A percentile compares a stretch with the other conserved stretches of the same genome.
phyloP scores from a whole-genome alignment of 2,329 filamentous ascomycete species.

The Chaetomium sp. region DNA sequence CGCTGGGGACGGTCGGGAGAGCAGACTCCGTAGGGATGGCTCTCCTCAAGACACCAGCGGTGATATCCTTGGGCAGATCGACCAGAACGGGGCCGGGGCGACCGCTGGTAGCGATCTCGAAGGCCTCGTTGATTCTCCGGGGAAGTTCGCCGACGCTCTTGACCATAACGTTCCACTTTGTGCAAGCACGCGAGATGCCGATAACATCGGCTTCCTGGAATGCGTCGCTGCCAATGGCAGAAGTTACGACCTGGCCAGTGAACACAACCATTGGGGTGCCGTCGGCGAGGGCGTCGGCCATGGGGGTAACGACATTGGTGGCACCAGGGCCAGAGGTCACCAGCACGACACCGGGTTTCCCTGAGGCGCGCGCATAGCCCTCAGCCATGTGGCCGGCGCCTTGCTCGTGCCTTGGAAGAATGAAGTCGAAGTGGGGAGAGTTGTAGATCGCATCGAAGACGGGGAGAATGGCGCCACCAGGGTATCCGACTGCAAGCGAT shows the following conservation, averaged over 20 bases:
- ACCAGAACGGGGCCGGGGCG: constrained; percentile 91
- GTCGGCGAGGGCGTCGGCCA: constrained; percentile 93
- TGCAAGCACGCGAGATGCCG: constrained; percentile 89
- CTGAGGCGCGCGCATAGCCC: constrained; percentile 88
- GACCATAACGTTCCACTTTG: constrained; percentile 99
- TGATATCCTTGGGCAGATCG: constrained; percentile 94
- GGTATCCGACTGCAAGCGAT: constrained; percentile 63
- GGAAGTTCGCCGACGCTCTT: constrained; percentile 92
- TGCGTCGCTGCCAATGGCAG: constrained; percentile 86
- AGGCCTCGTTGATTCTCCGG: constrained; percentile 91
- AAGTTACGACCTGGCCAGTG: constrained; percentile 84
- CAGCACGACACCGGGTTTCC: constrained; percentile 89
- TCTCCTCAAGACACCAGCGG: constrained; percentile 71
- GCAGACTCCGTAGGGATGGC: constrained; percentile 73
- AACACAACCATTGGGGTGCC: constrained; percentile 96
- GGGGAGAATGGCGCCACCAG: constrained; percentile 91
- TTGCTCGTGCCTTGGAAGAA: constrained; percentile 93
- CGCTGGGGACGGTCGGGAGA: constrained; percentile 75
- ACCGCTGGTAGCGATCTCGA: constrained; percentile 93
- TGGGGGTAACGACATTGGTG: constrained; percentile 92
- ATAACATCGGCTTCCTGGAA: constrained; percentile 96
- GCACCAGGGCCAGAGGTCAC: constrained; percentile 95
- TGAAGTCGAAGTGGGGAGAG: constrained; percentile 92
- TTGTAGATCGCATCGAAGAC: constrained; percentile 99
- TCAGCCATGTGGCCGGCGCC: constrained; percentile 98